phyloP scores from a whole-genome alignment of 2,329 filamentous ascomycete genomes.

The Cadophora malorum region DNA sequence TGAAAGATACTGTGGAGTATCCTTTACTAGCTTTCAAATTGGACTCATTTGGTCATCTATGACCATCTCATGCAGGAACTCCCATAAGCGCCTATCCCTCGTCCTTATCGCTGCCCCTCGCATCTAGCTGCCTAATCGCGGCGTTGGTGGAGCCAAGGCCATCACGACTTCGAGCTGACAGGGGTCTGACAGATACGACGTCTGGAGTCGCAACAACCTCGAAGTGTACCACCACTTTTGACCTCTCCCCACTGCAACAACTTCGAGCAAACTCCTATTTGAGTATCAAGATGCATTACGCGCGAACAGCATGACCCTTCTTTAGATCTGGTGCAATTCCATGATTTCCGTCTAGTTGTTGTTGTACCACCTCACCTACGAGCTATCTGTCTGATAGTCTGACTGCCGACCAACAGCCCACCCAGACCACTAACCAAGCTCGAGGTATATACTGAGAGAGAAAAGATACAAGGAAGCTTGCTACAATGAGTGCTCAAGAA shows the following conservation, averaged over 20 bases:
- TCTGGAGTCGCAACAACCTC: slow-evolving; percentile 6
- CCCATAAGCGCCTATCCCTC: not conserved
- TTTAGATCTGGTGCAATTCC: slow-evolving; percentile 1
- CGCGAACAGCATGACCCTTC: not conserved
- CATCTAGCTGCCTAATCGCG: slow-evolving; percentile 1
- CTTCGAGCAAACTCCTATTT: not conserved
- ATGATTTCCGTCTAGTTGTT: not conserved
- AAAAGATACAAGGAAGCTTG: not conserved
- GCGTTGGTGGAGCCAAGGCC: slow-evolving; percentile 3
- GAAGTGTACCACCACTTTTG: not conserved
- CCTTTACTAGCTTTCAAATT: too few species aligned
- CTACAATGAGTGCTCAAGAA: slow-evolving; percentile 39
- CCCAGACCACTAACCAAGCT: not conserved
- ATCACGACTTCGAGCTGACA: slow-evolving; percentile 14
- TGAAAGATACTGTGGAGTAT: too few species aligned
- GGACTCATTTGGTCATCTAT: too few species aligned
- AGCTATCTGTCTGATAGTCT: not conserved
- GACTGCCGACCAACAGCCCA: not conserved
- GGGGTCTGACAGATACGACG: not conserved
- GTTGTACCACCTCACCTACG: not conserved
- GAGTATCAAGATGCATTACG: not conserved
- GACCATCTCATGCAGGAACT: not conserved
- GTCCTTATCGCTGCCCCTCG: not conserved
- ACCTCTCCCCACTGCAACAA: not conserved
- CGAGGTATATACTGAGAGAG: not conserved